phyloP scores from a whole-genome alignment of 805 yeast genomes.

The Cyberlindnera meyerae region DNA sequence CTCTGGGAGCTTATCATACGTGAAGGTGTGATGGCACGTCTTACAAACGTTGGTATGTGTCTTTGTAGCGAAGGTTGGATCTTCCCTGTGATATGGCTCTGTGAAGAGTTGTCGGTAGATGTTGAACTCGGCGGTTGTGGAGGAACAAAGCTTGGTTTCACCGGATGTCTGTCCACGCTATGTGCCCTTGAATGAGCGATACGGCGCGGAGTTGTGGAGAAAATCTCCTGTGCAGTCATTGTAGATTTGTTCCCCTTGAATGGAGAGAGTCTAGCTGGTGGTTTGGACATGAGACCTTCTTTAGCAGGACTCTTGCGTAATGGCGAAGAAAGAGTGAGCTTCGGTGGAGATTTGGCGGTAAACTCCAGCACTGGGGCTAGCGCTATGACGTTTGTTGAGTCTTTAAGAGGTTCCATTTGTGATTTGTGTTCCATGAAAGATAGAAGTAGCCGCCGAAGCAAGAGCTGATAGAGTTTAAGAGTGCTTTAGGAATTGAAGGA shows the following conservation, averaged over 20 bases:
- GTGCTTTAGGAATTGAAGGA: too few relatives aligned
- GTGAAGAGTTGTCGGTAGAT: too few relatives aligned
- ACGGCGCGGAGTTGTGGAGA: slow-evolving; percentile 29
- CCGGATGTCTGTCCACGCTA: slow-evolving; percentile 26
- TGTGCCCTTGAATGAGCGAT: slow-evolving; percentile 20
- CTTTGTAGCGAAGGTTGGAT: too few relatives aligned
- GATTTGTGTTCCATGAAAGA: too few relatives aligned
- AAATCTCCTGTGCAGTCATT: slow-evolving; percentile 15
- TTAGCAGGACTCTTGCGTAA: slow-evolving; percentile 5
- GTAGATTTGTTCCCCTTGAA: slow-evolving; percentile 19
- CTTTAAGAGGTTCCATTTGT: slow-evolving; percentile 14
- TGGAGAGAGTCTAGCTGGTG: slow-evolving; percentile 25
- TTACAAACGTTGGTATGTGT: too few relatives aligned
- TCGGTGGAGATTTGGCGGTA: slow-evolving; percentile 16
- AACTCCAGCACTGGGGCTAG: slow-evolving; percentile 14
- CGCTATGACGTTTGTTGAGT: slow-evolving; percentile 7
- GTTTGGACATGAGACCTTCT: slow-evolving; percentile 12
- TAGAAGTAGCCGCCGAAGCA: too few relatives aligned
- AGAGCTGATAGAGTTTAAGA: background rate
- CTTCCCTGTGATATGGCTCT: too few relatives aligned
- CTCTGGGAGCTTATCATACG: slow-evolving; percentile 27
- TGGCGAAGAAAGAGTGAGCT: slow-evolving; percentile 3
- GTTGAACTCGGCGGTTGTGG: background rate
- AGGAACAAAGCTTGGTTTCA: background rate
- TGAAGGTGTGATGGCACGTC: slow-evolving; percentile 24